Base-by-base conservation (phyloP, 371 early-diverging fungal genomes). In the Catenaria anguillulae region DNA sequence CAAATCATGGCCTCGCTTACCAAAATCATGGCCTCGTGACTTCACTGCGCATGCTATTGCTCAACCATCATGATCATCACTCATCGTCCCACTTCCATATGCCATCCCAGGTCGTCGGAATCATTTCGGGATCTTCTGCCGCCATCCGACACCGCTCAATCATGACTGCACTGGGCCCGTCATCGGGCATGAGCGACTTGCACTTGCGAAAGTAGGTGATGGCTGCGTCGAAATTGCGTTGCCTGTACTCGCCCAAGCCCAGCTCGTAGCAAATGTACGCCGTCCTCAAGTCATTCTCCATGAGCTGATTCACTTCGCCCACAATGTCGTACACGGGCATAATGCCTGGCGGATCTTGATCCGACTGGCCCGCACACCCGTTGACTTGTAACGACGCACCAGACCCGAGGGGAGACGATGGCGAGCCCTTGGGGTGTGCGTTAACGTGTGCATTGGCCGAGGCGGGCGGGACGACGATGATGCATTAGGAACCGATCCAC, bases 81-180 rank as follows among this genome's bases (percentile, higher is more conserved):
- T n/a, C n/a, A n/a, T n/a, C 40, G 10, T 58, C 59, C 59, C 59
- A 58, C 43, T 29, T n/a, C 59, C 59, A 58, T 29, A 58, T n/a
- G 6, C 59, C 59, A 5, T 58, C 59, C 59, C 59, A 58, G 2
- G 31, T 45, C 19, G 42, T 13, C 2, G 59, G 59, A 10, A 58
- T 45, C 35, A 58, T 6, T 19, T 10, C 24, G 26, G 43, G 37
- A 17, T 58, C 43, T 13, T 58, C 59, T 24, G 26, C n/a, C 43
- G 59, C 59, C 26, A 13, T 15, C 8, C 24, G 6, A 45, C 59
- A 58, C 43, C 59, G 59, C 13, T 58, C 43, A 19, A 58, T 58
- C 59, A 58, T 58, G 37, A 58, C 36, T 21, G 59, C 26, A 10
- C 15, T 19, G 4, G 59, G 59, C 29, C 59, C 59, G 31, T 58